These are phyloP conservation scores for Nakaseomyces uthaithaninus DNA, from an alignment of 1,139 yeast genomes.

Conservation along the genomic window DNA sequence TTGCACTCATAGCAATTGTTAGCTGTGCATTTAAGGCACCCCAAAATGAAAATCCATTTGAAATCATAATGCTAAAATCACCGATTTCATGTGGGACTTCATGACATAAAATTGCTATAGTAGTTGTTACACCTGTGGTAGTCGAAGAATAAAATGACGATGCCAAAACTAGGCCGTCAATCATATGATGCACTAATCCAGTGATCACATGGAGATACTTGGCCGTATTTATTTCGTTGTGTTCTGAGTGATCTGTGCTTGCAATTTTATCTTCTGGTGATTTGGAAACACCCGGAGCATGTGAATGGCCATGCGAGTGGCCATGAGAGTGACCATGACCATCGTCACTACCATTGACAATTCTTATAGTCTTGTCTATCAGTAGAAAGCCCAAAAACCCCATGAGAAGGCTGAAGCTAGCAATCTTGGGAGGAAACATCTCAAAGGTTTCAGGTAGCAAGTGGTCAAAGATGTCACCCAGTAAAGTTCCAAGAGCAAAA, in stretches of 20 bases:
- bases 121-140: slow-evolving; percentile 53
- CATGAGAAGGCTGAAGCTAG: slow-evolving; percentile 44
- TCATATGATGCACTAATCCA: slow-evolving; percentile 59
- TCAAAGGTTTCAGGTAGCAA: slow-evolving; percentile 45
- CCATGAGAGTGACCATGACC: slow-evolving; percentile 35
- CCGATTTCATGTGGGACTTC: slow-evolving; percentile 73
- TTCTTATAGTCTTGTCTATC: slow-evolving; percentile 49
- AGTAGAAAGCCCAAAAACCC: slow-evolving; percentile 51
- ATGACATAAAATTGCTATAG: slow-evolving; percentile 59
- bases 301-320: slow-evolving; percentile 29
- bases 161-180: slow-evolving; percentile 64
- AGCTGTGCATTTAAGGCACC: slow-evolving; percentile 58
- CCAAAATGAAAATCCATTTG: slow-evolving; percentile 54
- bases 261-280: background rate
- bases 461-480: slow-evolving; percentile 63
- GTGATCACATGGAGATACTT: slow-evolving; percentile 50
- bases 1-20: slow-evolving; percentile 54
- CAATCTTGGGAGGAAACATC: slow-evolving; percentile 4
- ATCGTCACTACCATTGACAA: slow-evolving; percentile 33
- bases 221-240: slow-evolving; percentile 8
- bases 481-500: slow-evolving; percentile 62
- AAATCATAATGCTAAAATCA: slow-evolving; percentile 58
- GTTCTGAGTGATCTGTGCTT: slow-evolving; percentile 1
- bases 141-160: slow-evolving; percentile 54
- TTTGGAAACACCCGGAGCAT: slow-evolving; percentile 1